Conservation (phyloP, 371 early-diverging fungal species). For the Apophysomyces trapeziformis region DNA sequence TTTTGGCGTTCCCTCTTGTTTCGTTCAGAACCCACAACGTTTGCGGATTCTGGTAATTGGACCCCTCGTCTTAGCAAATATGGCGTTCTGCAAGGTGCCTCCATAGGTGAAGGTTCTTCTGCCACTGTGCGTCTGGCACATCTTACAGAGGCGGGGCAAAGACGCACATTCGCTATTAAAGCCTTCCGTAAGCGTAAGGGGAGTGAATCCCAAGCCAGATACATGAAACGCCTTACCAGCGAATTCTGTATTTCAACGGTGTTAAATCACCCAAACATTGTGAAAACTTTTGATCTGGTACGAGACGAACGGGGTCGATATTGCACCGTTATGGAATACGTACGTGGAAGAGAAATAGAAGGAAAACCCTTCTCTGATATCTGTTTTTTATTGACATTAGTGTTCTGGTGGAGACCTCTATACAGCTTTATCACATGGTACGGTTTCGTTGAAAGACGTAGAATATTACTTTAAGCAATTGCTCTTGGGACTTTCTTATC, state of each 20-base stretch:
- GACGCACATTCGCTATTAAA: slow-evolving; percentile 72
- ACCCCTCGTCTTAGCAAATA: slow-evolving; percentile 1
- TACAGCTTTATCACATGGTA: slow-evolving; percentile 33
- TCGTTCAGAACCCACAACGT: background rate
- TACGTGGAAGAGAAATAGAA: slow-evolving; percentile 37
- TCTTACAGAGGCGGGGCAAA: background rate
- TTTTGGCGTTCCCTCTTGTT: background rate
- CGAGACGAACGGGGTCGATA: slow-evolving; percentile 83
- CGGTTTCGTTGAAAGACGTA: slow-evolving; percentile 36
- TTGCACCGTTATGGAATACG: slow-evolving; percentile 93
- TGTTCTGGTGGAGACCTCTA: slow-evolving; percentile 59
- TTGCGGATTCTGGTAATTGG: background rate
- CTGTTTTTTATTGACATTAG: slow-evolving; percentile 13
- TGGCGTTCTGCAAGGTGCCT: background rate
- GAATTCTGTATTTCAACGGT: slow-evolving; percentile 93
- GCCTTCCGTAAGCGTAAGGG: slow-evolving; percentile 88
- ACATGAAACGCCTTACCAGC: slow-evolving; percentile 86
- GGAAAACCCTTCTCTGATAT: slow-evolving; percentile 1
- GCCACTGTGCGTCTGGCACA: slow-evolving; percentile 16
- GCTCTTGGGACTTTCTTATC: slow-evolving; percentile 82
- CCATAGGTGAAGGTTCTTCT: slow-evolving; percentile 19
- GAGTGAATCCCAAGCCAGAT: slow-evolving; percentile 86
- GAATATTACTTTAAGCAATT: slow-evolving; percentile 75
- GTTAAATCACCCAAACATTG: slow-evolving; percentile 85
- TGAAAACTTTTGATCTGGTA: slow-evolving; percentile 91